A percentile compares a stretch with the other conserved stretches of the same genome.
Evolutionary conservation across 2,329 filamentous ascomycete genomes (phyloP).

Genomic region (Diaporthe aspalathi): DNA sequence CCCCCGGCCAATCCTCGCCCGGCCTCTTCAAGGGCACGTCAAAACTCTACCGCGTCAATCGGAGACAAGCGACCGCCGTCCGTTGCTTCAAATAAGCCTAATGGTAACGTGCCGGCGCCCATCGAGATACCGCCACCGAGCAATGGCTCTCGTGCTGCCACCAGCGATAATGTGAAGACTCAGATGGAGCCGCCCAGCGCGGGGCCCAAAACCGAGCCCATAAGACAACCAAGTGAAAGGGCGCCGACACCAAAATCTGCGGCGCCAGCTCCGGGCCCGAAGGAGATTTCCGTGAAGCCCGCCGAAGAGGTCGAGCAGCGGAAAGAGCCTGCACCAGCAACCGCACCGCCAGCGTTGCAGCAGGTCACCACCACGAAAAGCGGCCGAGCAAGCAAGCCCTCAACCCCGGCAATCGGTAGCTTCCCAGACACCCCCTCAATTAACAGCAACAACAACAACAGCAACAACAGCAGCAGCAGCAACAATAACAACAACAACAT

Average conservation of each 20-base stretch:
- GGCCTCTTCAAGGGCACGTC: slow-evolving; percentile 76
- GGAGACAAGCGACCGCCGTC: slow-evolving; percentile 70
- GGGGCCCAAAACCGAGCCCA: slow-evolving; percentile 50
- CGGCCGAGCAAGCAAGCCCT: slow-evolving; percentile 74
- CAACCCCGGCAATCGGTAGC: slow-evolving; percentile 69
- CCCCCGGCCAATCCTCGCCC: slow-evolving; percentile 69
- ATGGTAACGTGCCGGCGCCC: slow-evolving; percentile 57
- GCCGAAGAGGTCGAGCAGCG: slow-evolving; percentile 61
- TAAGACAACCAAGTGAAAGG: slow-evolving; percentile 33
- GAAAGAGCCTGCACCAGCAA: slow-evolving; percentile 53
- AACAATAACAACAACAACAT: too few species aligned
- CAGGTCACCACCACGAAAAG: slow-evolving; percentile 60
- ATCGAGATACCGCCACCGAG: slow-evolving; percentile 50
- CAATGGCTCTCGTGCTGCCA: slow-evolving; percentile 47
- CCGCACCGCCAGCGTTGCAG: slow-evolving; percentile 55
- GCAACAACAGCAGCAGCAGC: slow-evolving; percentile 43
- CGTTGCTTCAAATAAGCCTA: slow-evolving; percentile 71
- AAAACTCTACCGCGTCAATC: slow-evolving; percentile 76
- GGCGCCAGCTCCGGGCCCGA: slow-evolving; percentile 46
- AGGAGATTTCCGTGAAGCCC: slow-evolving; percentile 48
- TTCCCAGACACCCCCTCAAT: slow-evolving; percentile 61
- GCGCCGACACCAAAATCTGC: slow-evolving; percentile 41
- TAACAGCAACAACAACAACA: slow-evolving; percentile 33
- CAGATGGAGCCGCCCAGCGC: slow-evolving; percentile 58
- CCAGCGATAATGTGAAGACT: slow-evolving; percentile 60